Conservation (phyloP, 768 basidiomycete species). For the Cantharellus anzutake region DNA sequence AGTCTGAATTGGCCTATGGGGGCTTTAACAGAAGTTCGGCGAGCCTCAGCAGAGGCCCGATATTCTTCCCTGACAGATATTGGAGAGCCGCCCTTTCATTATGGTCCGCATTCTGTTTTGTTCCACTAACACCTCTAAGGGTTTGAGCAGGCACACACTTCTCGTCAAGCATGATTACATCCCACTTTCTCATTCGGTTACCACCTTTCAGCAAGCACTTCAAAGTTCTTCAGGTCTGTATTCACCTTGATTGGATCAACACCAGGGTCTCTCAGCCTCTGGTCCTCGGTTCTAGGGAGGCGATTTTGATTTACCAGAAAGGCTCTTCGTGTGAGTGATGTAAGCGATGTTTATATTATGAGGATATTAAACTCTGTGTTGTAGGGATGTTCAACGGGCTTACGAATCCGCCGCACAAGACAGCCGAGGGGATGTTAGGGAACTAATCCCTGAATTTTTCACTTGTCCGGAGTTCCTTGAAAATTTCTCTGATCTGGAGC, state of each 20-base stretch:
- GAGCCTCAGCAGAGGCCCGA: constrained; percentile 55
- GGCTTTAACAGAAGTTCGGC: constrained; percentile 53
- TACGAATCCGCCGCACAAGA: constrained; percentile 75
- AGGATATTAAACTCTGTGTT: background rate
- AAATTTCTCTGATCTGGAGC: constrained; percentile 62
- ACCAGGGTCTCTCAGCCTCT: background rate
- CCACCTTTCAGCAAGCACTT: constrained; percentile 91
- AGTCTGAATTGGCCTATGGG: constrained; percentile 85
- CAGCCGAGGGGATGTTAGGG: constrained; percentile 79
- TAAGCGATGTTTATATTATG: constrained; percentile 23
- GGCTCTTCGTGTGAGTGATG: constrained; percentile 31
- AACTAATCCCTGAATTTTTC: constrained; percentile 81
- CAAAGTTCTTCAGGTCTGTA: constrained; percentile 53
- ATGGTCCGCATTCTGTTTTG: constrained; percentile 19
- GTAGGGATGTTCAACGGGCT: constrained; percentile 56
- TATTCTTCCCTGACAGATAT: constrained; percentile 62
- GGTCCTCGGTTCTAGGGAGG: constrained; percentile 42
- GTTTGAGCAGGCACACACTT: constrained; percentile 54
- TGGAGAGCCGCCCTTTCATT: constrained; percentile 76
- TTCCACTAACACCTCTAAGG: background rate
- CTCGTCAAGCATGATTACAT: constrained; percentile 92
- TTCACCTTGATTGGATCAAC: background rate
- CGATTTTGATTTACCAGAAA: constrained; percentile 84
- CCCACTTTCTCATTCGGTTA: constrained; percentile 79
- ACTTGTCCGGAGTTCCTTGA: constrained; percentile 79